Evolutionary conservation across 2,329 filamentous ascomycete genomes (phyloP).

Genomic region (Calonectria montana): DNA sequence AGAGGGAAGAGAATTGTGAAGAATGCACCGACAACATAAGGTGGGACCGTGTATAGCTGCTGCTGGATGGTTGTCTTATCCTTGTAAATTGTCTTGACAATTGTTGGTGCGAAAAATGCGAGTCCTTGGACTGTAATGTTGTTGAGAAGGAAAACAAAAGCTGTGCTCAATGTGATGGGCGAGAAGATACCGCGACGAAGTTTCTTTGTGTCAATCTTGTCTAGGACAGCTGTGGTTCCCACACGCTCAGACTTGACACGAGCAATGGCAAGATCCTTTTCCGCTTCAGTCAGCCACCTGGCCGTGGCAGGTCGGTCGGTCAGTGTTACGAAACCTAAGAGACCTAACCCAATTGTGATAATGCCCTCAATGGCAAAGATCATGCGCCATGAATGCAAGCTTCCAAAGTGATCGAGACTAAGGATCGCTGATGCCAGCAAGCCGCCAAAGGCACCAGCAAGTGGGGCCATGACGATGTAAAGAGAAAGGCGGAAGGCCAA

Average conservation of each 20-base stretch:
- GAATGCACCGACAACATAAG: constrained; percentile 75
- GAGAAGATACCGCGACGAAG: constrained; percentile 12
- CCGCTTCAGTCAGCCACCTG: constrained; percentile 4
- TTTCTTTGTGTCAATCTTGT: constrained; percentile 13
- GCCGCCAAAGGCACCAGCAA: constrained; percentile 75
- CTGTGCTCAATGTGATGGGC: constrained; percentile 8
- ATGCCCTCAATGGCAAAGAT: constrained; percentile 72
- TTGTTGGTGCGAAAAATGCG: constrained; percentile 77
- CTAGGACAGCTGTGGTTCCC: constrained; percentile 8
- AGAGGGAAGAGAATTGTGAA: constrained; percentile 72
- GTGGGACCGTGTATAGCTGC: constrained; percentile 77
- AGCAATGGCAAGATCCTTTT: constrained; percentile 14
- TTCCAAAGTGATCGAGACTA: constrained; percentile 65
- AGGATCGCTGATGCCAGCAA: constrained; percentile 71
- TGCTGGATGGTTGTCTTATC: constrained; percentile 63
- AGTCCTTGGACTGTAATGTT: constrained; percentile 75
- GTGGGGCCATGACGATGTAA: constrained; percentile 73
- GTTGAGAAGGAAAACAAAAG: constrained; percentile 10
- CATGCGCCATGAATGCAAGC: constrained; percentile 46
- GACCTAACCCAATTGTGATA: constrained; percentile 9
- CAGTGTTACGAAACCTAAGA: background rate
- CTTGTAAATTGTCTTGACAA: constrained; percentile 76
- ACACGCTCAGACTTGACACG: constrained; percentile 19
- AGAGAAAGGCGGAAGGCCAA: constrained; percentile 71
- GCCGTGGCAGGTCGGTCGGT: constrained; percentile 15